phyloP scores from a whole-genome alignment of 495 filamentous ascomycete species.

The Pyrenula aspistea region DNA sequence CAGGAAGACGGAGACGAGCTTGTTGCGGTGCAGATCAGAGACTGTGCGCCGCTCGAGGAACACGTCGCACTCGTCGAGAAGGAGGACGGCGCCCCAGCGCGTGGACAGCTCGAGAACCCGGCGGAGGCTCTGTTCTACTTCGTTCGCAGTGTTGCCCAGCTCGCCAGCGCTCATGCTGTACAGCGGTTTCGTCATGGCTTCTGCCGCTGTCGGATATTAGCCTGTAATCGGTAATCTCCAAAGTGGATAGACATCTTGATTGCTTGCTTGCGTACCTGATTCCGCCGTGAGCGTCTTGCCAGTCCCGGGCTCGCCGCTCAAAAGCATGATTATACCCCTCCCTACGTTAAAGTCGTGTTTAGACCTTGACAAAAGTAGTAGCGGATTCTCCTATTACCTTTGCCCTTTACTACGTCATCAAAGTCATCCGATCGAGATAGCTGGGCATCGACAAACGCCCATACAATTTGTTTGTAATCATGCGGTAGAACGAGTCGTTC shows the following conservation, averaged over 20 bases:
- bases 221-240: too few species aligned
- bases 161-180: slow-evolving; percentile 11
- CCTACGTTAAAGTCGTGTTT: slow-evolving; percentile 17
- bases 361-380: background rate
- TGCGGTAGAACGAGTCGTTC: slow-evolving; percentile 29
- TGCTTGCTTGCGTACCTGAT: slow-evolving; percentile 7
- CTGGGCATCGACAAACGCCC: slow-evolving; percentile 19
- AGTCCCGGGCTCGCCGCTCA: slow-evolving; percentile 28
- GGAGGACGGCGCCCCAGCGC: slow-evolving; percentile 32
- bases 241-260: too few species aligned
- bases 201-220: slow-evolving; percentile 15
- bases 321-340: slow-evolving; percentile 26
- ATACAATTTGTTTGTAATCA: slow-evolving; percentile 14
- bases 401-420: slow-evolving; percentile 20
- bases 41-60: slow-evolving; percentile 27
- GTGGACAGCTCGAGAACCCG: slow-evolving; percentile 8
- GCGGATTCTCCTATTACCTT: slow-evolving; percentile 9
- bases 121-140: slow-evolving; percentile 12
- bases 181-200: slow-evolving; percentile 9
- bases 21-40: slow-evolving; percentile 24
- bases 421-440: slow-evolving; percentile 1
- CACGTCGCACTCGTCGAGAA: slow-evolving; percentile 36
- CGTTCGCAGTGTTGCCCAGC: slow-evolving; percentile 9
- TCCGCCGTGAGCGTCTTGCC: slow-evolving; percentile 33
- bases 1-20: slow-evolving; percentile 36